Evolutionary conservation across 140 eudicot species (phyloP).

Genomic region (Ambrosia hybrid): DNA sequence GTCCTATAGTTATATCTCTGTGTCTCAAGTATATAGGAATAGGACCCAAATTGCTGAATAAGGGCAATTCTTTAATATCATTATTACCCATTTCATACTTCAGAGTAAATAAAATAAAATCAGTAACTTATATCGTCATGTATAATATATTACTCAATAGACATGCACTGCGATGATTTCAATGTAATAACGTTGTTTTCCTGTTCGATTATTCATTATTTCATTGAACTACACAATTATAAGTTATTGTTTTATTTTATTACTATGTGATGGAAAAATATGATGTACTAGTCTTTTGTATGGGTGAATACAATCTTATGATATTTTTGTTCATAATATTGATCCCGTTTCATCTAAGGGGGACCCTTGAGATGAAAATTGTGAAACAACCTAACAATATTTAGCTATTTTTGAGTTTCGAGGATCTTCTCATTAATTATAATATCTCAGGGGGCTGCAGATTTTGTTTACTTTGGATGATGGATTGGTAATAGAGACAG

Average conservation of each 20-base stretch:
- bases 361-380: slow-evolving; percentile 10
- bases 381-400: slow-evolving; percentile 11
- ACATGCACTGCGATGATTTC: neutral
- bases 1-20: neutral
- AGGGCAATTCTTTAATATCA: neutral
- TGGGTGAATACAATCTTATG: neutral
- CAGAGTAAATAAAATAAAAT: neutral
- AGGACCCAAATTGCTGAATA: slow-evolving; percentile 1
- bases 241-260: neutral
- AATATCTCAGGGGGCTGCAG: slow-evolving; percentile 82
- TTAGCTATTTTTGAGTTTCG: slow-evolving; percentile 28
- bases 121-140: neutral
- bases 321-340: neutral
- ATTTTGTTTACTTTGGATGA: slow-evolving; percentile 83
- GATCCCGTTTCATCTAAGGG: slow-evolving; percentile 1
- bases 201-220: neutral
- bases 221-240: neutral
- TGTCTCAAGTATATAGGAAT: neutral
- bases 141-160: too few relatives aligned
- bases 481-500: slow-evolving; percentile 82
- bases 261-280: neutral
- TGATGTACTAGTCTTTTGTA: neutral
- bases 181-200: neutral
- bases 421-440: slow-evolving; percentile 58
- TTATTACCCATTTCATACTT: neutral